Evolutionary conservation across 2,329 filamentous ascomycete genomes (phyloP), one percentile per base, ranked within the genome.

Genomic region (Ambrosiella beaveri): DNA sequence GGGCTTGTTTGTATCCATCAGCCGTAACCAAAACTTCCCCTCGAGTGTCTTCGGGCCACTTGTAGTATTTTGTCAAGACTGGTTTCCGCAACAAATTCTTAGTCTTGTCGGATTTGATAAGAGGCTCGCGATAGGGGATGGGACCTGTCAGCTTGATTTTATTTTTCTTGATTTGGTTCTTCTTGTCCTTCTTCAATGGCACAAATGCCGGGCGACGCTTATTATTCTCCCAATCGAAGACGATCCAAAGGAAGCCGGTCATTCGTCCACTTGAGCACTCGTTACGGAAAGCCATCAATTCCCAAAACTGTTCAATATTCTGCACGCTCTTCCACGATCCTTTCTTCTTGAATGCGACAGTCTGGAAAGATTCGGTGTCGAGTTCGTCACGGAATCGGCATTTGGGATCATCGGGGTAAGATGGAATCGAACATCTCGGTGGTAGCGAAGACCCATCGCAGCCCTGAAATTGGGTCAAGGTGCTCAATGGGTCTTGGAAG

Each of bases 271-370:
- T 88, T 0, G 90, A 95, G 66, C 93, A 98, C 67, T 98, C 93
- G 68, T 97, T 93, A 59, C 93, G 78, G 66, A 87, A 97, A 0
- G 90, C 85, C 91, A 98, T 97, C 78, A 95, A 86, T 62, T 98
- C 93, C 93, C 93, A 98, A 66, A 98, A 98, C 64, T 90, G 83
- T n/a, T 90, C 86, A 45, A 98, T 72, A 0, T 82, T 86, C 66
- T 78, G 84, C 27, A 96, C 82, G 61, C 85, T 89, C 67, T 82
- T 86, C 93, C 93, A 98, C 59, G 80, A 76, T 0, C 86, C 86
- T 2, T 73, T 71, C 35, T 73, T 75, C 63, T 79, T 78, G 63
- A 77, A 71, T 57, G 71, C 71, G 4, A 71, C 71, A 1, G 78
- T 74, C 37, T 80, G 79, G 0, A 79, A 76, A 0, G 86, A 76